A percentile compares a stretch with the other conserved stretches of the same genome.
phyloP scores from a whole-genome alignment of 192 early-diverging fungal species.

The Backusella mclennaniae region DNA sequence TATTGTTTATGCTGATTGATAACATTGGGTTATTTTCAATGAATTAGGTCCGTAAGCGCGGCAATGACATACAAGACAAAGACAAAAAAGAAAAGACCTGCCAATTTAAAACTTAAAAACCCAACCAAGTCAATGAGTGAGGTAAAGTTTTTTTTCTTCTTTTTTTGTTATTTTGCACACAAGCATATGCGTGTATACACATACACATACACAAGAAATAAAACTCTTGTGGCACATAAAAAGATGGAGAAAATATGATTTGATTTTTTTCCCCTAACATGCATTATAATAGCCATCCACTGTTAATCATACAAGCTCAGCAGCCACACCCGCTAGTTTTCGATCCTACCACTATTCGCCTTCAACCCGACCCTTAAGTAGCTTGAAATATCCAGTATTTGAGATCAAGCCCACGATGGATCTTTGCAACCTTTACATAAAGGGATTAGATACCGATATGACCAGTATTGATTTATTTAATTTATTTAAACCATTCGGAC shows the following conservation, averaged over 20 bases:
- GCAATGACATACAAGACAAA: neutral
- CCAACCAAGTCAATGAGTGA: neutral
- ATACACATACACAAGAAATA: conserved; percentile 1
- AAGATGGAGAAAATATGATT: neutral
- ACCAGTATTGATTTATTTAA: conserved; percentile 94
- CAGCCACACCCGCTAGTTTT: neutral
- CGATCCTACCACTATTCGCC: neutral
- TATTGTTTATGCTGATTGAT: neutral
- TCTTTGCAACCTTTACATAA: conserved; percentile 89
- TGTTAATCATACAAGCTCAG: neutral
- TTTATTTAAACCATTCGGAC: conserved; percentile 85
- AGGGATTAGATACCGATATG: conserved; percentile 86
- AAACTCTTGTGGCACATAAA: neutral
- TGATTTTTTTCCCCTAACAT: neutral
- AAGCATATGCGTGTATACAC: conserved; percentile 3
- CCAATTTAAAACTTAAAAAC: neutral
- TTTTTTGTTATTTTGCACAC: conserved; percentile 1
- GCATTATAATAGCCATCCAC: neutral
- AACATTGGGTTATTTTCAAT: neutral
- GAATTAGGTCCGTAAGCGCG: neutral
- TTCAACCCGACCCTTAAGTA: neutral
- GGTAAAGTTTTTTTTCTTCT: neutral
- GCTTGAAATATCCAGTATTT: neutral
- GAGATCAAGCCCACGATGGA: conserved; percentile 30
- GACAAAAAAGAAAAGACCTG: conserved; percentile 1